Evolutionary conservation across 306 rosid species (phyloP).

Genomic region (Prunus mume): DNA sequence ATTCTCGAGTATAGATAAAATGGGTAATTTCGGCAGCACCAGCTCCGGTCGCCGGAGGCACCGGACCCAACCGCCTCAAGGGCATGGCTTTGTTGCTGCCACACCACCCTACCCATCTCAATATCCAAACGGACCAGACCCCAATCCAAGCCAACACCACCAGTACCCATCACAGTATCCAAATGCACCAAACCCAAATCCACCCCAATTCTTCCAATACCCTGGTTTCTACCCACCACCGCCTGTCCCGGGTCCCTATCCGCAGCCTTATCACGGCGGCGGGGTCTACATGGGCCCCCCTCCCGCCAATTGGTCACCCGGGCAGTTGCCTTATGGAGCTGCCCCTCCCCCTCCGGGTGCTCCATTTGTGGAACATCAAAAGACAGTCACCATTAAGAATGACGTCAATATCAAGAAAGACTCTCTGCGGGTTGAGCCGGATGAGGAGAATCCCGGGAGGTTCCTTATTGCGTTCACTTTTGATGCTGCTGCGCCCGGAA

Average conservation of each 20-base stretch:
- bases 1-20: background rate
- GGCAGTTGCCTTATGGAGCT: slow-evolving; percentile 25
- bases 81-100: slow-evolving; percentile 15
- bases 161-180: slow-evolving; percentile 22
- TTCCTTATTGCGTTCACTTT: slow-evolving; percentile 46
- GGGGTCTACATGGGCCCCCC: slow-evolving; percentile 14
- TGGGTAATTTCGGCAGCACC: slow-evolving; percentile 41
- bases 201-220: slow-evolving; percentile 25
- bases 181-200: slow-evolving; percentile 19
- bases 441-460: slow-evolving; percentile 33
- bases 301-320: slow-evolving; percentile 1
- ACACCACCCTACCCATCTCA: slow-evolving; percentile 26
- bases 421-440: slow-evolving; percentile 42
- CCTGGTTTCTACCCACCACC: slow-evolving; percentile 25
- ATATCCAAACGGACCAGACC: slow-evolving; percentile 17
- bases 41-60: slow-evolving; percentile 24
- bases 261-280: slow-evolving; percentile 9
- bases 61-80: slow-evolving; percentile 17
- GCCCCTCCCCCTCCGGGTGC: slow-evolving; percentile 6
- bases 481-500: slow-evolving; percentile 44
- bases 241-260: slow-evolving; percentile 13
- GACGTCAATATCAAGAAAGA: slow-evolving; percentile 47
- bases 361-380: slow-evolving; percentile 32
- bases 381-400: slow-evolving; percentile 39
- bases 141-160: slow-evolving; percentile 18